These are phyloP conservation scores for Penicillium ucsense DNA, from an alignment of 495 filamentous ascomycete species.

Conservation along the genomic window DNA sequence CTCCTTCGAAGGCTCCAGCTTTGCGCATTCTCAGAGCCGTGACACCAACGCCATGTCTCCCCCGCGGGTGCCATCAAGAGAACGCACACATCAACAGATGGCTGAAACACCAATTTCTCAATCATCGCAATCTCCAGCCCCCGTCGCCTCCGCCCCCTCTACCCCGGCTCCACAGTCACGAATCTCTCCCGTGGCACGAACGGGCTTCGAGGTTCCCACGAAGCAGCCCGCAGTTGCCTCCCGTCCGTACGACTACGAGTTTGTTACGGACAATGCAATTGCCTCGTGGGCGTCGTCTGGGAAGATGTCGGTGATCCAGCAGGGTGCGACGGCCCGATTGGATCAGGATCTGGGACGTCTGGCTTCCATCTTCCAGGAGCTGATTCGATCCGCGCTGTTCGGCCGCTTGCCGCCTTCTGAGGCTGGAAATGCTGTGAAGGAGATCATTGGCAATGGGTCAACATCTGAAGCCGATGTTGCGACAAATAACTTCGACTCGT, in stretches of 20 bases:
- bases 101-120: conserved; percentile 8
- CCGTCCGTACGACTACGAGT: conserved; percentile 45
- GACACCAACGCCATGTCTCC: conserved; percentile 29
- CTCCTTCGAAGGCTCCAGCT: conserved; percentile 24
- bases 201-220: conserved; percentile 8
- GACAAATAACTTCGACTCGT: conserved; percentile 40
- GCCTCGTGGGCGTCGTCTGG: conserved; percentile 42
- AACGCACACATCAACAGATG: conserved; percentile 18
- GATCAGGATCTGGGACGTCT: conserved; percentile 58
- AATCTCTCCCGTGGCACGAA: conserved; percentile 9
- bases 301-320: conserved; percentile 34
- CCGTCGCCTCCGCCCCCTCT: conserved; percentile 11
- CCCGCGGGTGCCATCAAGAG: conserved; percentile 18
- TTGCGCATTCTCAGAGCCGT: conserved; percentile 21
- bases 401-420: conserved; percentile 54
- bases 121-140: conserved; percentile 18
- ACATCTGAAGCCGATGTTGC: conserved; percentile 9
- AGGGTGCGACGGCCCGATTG: conserved; percentile 42
- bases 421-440: conserved; percentile 61
- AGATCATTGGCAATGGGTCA: conserved; percentile 55
- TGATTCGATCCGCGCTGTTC: conserved; percentile 63
- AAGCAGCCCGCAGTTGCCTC: conserved; percentile 15
- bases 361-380: conserved; percentile 71
- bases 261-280: conserved; percentile 40
- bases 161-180: conserved; percentile 17